These are phyloP conservation scores for Kwoniella newhampshirensis DNA, from an alignment of 768 basidiomycete species.

Conservation along the genomic window DNA sequence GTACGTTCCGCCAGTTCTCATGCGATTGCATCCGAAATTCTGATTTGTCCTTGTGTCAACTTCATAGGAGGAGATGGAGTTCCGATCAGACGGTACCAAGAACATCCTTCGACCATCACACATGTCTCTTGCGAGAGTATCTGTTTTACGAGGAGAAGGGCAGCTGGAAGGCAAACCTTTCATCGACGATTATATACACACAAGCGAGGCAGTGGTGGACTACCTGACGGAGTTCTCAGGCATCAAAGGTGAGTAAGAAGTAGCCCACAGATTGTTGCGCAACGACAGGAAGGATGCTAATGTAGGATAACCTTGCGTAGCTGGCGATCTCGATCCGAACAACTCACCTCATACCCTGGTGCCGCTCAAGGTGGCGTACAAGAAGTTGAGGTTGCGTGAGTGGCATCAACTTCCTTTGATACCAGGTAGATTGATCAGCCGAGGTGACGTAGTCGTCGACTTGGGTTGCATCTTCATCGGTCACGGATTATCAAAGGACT, in stretches of 20 bases:
- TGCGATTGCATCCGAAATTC: neutral
- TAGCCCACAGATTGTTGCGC: neutral
- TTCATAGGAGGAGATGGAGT: constrained; percentile 85
- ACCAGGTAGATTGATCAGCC: neutral
- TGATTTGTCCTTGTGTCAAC: neutral
- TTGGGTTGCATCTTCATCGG: constrained; percentile 95
- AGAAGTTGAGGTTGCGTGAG: constrained; percentile 75
- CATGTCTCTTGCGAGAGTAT: constrained; percentile 89
- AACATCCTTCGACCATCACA: constrained; percentile 88
- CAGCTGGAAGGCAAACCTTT: constrained; percentile 79
- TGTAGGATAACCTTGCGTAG: too few relatives aligned
- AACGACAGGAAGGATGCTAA: constrained; percentile 1
- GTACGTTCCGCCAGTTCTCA: constrained; percentile 53
- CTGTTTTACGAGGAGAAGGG: constrained; percentile 84
- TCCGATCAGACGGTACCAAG: constrained; percentile 89
- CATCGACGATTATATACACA: constrained; percentile 97
- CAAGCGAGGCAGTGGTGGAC: constrained; percentile 90
- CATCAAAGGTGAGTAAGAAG: constrained; percentile 70
- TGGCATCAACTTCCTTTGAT: neutral
- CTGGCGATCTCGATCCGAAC: constrained; percentile 85
- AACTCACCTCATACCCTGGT: constrained; percentile 84
- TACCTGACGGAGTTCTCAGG: constrained; percentile 97
- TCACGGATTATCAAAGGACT: constrained; percentile 95
- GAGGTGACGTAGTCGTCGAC: constrained; percentile 65
- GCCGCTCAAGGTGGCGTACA: constrained; percentile 95